Conservation (phyloP, 2,329 filamentous ascomycete genomes). For the Scedosporium apiospermum region DNA sequence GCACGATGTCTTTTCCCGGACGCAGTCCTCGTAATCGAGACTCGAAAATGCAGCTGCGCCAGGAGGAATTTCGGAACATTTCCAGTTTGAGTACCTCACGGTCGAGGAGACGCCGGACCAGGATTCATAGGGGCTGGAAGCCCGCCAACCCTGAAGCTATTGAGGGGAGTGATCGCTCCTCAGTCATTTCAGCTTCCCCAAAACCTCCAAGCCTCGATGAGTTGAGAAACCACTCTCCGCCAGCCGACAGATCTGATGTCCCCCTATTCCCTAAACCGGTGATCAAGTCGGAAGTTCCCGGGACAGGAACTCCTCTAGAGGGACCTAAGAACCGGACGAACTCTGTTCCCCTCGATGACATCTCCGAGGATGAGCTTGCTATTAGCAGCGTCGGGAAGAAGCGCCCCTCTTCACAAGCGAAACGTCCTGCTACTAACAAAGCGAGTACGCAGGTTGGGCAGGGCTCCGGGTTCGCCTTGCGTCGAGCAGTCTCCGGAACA, state of each 20-base stretch:
- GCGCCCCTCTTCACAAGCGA: not conserved
- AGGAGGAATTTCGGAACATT: not conserved
- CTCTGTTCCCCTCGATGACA: not conserved
- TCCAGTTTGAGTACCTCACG: not conserved
- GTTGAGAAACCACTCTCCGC: not conserved
- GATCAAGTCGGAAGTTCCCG: not conserved
- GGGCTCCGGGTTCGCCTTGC: not conserved
- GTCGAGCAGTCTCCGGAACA: not conserved
- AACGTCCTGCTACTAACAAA: not conserved
- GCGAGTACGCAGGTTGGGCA: not conserved
- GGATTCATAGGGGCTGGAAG: not conserved
- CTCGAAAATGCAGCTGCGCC: not conserved
- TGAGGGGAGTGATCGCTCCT: not conserved
- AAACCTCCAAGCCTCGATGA: constrained; percentile 3
- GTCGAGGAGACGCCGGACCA: not conserved
- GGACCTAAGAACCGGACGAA: not conserved
- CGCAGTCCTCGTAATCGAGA: not conserved
- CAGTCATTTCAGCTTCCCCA: not conserved
- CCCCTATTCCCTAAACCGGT: not conserved
- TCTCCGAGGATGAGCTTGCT: constrained; percentile 4
- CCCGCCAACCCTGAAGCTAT: not conserved
- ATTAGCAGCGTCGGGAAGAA: not conserved
- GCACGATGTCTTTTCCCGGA: not conserved
- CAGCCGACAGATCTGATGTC: not conserved
- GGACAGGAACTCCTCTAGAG: not conserved